Evolutionary conservation across 495 filamentous ascomycete species (phyloP), one percentile per base, ranked within the genome.

Genomic region (Rhizodiscina lignyota): DNA sequence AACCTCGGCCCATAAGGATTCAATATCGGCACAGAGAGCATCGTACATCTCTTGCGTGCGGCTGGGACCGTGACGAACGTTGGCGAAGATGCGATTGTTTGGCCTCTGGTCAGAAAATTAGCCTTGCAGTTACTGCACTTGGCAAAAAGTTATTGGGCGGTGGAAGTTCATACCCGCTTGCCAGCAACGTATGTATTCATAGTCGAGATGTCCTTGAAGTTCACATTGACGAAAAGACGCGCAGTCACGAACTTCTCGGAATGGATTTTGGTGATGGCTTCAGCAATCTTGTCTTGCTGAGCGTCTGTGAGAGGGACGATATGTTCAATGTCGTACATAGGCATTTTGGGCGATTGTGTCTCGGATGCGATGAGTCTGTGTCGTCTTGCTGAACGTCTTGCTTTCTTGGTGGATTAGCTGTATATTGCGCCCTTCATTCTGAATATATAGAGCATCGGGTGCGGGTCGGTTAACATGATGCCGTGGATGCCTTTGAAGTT

Each of bases 271-370:
- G 53, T 56, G 21, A 54, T 44, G 15, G 39, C 41, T 31, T 18
- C 32, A 10, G 51, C 53, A 17, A 56, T 38, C 10, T 47, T 38
- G 21, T 39, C 29, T 28, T 42, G 35, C 29, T 54, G 53, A 18
- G 39, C 35, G 13, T 30, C 8, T 15, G 39, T 44, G 12, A 54
- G 41, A 8, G 30, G 35, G 32, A 28, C 32, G 30, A 3, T 19
- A 42, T 54, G 51, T 12, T 48, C 21, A 30, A 56, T 29, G 34
- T 46, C 42, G 40, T 54, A 56, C 32, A 50, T 32, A 18, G 51
- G 51, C 53, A 56, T 56, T 13, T 21, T 44, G 17, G 18, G 36
- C n/a, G n/a, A n/a, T n/a, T n/a, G n/a, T n/a, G n/a, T n/a, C n/a
- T n/a, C n/a, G n/a, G n/a, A n/a, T n/a, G n/a, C n/a, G n/a, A n/a